Evolutionary conservation across 345 rosid species (phyloP).

Genomic region (Carallia brachiata): DNA sequence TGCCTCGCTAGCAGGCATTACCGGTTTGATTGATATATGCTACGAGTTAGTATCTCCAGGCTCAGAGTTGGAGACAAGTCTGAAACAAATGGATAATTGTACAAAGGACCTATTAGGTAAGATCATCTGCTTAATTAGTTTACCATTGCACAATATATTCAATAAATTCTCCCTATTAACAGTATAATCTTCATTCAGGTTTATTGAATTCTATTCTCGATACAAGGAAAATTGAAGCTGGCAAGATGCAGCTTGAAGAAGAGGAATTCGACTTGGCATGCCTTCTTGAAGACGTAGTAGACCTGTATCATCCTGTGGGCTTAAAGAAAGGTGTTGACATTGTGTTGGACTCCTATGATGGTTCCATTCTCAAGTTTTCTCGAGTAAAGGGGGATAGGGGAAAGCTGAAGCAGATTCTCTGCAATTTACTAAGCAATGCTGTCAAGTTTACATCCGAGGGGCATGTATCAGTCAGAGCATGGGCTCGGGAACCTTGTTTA

Average conservation of each 20-base stretch:
- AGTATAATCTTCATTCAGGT: constrained; percentile 30
- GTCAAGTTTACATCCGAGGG: constrained; percentile 75
- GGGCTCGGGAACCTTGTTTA: constrained; percentile 50
- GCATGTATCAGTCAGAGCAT: constrained; percentile 54
- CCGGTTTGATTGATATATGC: constrained; percentile 50
- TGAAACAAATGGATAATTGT: constrained; percentile 48
- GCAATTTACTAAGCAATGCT: constrained; percentile 71
- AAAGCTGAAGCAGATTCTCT: constrained; percentile 57
- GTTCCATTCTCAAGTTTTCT: constrained; percentile 44
- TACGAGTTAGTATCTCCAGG: constrained; percentile 36
- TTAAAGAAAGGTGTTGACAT: constrained; percentile 66
- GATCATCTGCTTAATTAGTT: background rate
- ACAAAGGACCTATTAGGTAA: constrained; percentile 60
- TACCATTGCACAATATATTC: background rate
- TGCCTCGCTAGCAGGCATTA: constrained; percentile 56
- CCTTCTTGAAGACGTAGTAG: constrained; percentile 61
- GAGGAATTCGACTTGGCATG: constrained; percentile 58
- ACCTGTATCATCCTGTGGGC: constrained; percentile 53
- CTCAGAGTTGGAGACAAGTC: constrained; percentile 40
- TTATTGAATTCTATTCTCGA: constrained; percentile 67
- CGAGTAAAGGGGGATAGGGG: constrained; percentile 58
- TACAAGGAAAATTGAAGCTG: constrained; percentile 77
- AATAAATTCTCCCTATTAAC: background rate
- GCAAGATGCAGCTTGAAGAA: constrained; percentile 67
- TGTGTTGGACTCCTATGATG: constrained; percentile 58